Conservation (phyloP, 2,329 filamentous ascomycete species). For the Purpureocillium lavendulum region DNA sequence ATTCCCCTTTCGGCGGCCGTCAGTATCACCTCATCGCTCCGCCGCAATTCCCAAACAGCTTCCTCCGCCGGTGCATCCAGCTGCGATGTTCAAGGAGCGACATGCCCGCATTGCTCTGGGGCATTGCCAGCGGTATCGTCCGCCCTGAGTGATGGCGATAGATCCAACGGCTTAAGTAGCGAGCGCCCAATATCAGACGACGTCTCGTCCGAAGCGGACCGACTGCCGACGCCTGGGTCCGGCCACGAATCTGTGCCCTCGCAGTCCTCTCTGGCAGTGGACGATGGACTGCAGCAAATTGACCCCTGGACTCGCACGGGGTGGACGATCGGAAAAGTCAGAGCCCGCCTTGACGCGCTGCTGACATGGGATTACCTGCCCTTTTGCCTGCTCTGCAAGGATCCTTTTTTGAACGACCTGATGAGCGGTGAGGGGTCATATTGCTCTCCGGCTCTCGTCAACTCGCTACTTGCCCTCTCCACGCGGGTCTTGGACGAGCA, state of each 20-base stretch:
- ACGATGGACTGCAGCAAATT: neutral
- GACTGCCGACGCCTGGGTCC: neutral
- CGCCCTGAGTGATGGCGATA: no score
- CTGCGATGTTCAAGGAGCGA: no score
- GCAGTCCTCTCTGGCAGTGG: neutral
- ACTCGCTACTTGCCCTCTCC: constrained; percentile 5
- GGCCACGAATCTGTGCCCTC: neutral
- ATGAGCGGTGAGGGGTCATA: constrained; percentile 4
- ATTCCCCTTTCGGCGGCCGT: neutral
- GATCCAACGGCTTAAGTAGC: no score
- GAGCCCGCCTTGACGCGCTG: constrained; percentile 5
- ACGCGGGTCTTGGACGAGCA: constrained; percentile 2
- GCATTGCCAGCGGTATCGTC: no score
- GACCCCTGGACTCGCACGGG: neutral
- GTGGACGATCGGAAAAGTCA: constrained; percentile 4
- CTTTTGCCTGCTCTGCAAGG: constrained; percentile 17
- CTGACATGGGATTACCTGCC: constrained; percentile 6
- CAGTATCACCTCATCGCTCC: no score
- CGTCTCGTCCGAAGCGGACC: no score
- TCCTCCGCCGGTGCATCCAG: no score
- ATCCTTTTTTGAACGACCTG: constrained; percentile 2
- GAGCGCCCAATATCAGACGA: no score
- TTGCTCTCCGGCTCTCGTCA: constrained; percentile 8
- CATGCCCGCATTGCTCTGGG: no score
- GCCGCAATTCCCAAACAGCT: no score